Base-by-base conservation (phyloP, 768 basidiomycete species). In the Epithele typhae region DNA sequence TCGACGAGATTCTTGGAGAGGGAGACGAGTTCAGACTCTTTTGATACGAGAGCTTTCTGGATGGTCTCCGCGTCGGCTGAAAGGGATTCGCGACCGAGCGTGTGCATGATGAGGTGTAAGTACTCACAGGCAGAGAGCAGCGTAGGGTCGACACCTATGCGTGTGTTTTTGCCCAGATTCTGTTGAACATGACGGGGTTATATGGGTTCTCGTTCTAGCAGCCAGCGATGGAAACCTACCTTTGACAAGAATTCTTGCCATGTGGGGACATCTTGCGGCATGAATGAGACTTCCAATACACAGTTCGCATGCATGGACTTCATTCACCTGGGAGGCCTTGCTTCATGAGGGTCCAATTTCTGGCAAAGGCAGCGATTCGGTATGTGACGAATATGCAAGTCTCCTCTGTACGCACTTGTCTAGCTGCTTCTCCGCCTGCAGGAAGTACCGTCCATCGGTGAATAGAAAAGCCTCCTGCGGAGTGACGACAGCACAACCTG, bases 341-440 rank as follows among this genome's bases (percentile, higher is more conserved):
- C 61, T 91, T 93, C 89, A 95, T 93, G 62, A 98, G 66, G 1
- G 75, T 85, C 95, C 95, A 99, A 51, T 93, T 92, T 39, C 84
- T 88, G 56, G 11, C 34, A 11, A 40, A 34, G 14, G 14, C n/a
- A 22, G 14, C 25, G 2, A n/a, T 15, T 24, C 32, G 36, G 34
- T 19, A 18, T 15, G 5, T 25, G 17, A 30, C 18, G 21, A 9
- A 8, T 24, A 35, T n/a, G 43, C 40, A 42, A 43, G 10, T n/a
- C n/a, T n/a, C 18, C 12, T 11, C 17, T 5, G 25, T 5, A 57
- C 81, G 63, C 55, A 89, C 91, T 75, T 51, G 64, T 94, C 92
- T 54, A 99, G 70, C 66, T 99, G 91, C 52, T 92, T 78, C 50
- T 77, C 80, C 0, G 96, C 96, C 67, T 99, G 95, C 25, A 97